Base-by-base conservation (phyloP, 306 rosid species). In the Carpinus fangiana region DNA sequence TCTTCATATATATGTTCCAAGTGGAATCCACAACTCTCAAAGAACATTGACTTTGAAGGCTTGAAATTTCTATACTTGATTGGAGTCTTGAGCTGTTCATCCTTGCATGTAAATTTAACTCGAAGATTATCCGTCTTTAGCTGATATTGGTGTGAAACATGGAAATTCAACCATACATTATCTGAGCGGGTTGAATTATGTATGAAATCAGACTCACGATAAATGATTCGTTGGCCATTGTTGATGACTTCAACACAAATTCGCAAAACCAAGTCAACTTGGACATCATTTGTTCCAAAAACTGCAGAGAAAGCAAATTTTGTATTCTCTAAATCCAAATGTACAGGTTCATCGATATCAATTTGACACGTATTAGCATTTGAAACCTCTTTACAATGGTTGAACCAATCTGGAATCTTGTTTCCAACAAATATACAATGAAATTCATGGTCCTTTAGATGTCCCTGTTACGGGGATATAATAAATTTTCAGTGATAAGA, bases 181-280 rank as follows among this genome's bases (percentile, higher is more conserved):
- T 41, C 7, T 41, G 45, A 41, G 45, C 45, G 1, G 45, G 45
- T 5, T 41, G 45, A 5, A 4, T 41, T 41, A 41, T 6, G 7
- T 5, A 5, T 18, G 0, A 52, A 52, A 14, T 0, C 0, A 41
- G 0, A 41, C 45, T 0, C 0, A 41, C 7, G 7, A 41, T 4
- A 41, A 41, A 4, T 4, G 45, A 41, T 41, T 0, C 6, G 45
- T 41, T 41, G 45, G 6, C 45, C 45, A 41, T 41, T 41, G 6
- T 5, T 41, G 45, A 41, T 41, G 45, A 41, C 45, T 41, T 41
- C 45, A 41, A 41, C 45, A 5, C 7, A 4, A 41, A 41, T 41
- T 5, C 0, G 45, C 7, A 41, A 38, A 28, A 28, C n/a, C 34
- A 41, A 0, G 8, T 41, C 0, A 4, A 4, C 45, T 41, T 41